These are phyloP conservation scores for Boletus patriciae DNA, from an alignment of 768 basidiomycete genomes.

Conservation along the genomic window DNA sequence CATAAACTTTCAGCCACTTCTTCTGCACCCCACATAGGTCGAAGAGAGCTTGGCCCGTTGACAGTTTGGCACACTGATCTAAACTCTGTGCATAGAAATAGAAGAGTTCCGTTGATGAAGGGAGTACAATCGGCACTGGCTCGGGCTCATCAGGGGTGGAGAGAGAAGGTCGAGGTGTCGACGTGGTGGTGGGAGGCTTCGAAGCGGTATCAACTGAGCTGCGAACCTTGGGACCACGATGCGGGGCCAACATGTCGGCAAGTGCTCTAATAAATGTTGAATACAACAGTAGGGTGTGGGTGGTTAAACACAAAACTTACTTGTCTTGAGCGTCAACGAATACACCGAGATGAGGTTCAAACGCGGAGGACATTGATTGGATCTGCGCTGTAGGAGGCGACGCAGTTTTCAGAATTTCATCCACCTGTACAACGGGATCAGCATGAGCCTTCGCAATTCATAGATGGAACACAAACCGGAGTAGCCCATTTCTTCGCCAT, in stretches of 20 bases:
- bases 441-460: neutral
- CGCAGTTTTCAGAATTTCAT: constrained; percentile 59
- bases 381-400: constrained; percentile 50
- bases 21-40: constrained; percentile 81
- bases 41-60: constrained; percentile 78
- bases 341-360: constrained; percentile 88
- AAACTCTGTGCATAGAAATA: constrained; percentile 95
- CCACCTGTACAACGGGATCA: constrained; percentile 44
- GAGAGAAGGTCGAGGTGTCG: constrained; percentile 39
- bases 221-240: constrained; percentile 63
- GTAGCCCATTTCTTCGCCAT: constrained; percentile 83
- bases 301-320: constrained; percentile 45
- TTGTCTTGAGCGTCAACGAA: constrained; percentile 97
- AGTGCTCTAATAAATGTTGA: constrained; percentile 57
- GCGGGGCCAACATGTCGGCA: constrained; percentile 84
- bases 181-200: constrained; percentile 25
- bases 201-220: constrained; percentile 62
- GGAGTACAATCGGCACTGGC: constrained; percentile 67
- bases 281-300: neutral
- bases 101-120: constrained; percentile 94
- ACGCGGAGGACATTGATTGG: constrained; percentile 81
- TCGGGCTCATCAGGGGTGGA: constrained; percentile 45
- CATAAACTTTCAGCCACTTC: constrained; percentile 94
- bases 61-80: constrained; percentile 91
- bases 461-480: constrained; percentile 47